Conservation (phyloP, 768 basidiomycete genomes). For the Trametes villosa region DNA sequence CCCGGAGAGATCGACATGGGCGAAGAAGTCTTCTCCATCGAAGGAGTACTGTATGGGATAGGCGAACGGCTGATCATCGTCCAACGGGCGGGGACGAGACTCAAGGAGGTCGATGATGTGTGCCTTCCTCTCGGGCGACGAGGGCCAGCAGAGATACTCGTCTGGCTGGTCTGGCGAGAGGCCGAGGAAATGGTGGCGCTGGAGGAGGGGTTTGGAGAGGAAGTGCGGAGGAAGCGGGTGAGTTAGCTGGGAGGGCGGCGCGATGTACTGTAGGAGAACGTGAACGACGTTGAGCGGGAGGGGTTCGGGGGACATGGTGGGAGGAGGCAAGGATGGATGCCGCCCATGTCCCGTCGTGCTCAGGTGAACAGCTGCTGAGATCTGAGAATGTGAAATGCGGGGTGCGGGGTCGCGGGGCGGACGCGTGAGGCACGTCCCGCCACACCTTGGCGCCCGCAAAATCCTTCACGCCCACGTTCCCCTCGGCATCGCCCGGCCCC, state of each 20-base stretch:
- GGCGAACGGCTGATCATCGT: conserved; percentile 31
- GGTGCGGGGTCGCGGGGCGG: conserved; percentile 12
- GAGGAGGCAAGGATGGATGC: conserved; percentile 11
- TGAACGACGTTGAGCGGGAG: conserved; percentile 46
- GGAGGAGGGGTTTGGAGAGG: conserved; percentile 59
- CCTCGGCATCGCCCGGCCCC: conserved; percentile 6
- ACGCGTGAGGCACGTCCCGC: not conserved
- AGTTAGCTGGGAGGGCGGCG: conserved; percentile 50
- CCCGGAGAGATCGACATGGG: conserved; percentile 48
- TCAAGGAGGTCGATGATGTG: conserved; percentile 51
- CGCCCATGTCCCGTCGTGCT: conserved; percentile 9
- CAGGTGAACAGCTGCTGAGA: not conserved
- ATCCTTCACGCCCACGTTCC: conserved; percentile 5
- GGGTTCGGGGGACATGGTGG: conserved; percentile 41
- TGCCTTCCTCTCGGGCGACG: conserved; percentile 37
- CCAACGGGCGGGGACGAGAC: conserved; percentile 35
- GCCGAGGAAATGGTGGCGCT: conserved; percentile 67
- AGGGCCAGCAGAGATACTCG: conserved; percentile 73
- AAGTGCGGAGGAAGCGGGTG: conserved; percentile 62
- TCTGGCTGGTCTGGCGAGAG: conserved; percentile 52
- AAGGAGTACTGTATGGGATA: conserved; percentile 44
- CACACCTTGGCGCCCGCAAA: conserved; percentile 9
- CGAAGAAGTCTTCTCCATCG: conserved; percentile 57
- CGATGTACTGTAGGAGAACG: conserved; percentile 60
- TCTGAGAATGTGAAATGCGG: not conserved